Conservation (phyloP, 148 eudicot species). For the Chenopodium suecicum region DNA sequence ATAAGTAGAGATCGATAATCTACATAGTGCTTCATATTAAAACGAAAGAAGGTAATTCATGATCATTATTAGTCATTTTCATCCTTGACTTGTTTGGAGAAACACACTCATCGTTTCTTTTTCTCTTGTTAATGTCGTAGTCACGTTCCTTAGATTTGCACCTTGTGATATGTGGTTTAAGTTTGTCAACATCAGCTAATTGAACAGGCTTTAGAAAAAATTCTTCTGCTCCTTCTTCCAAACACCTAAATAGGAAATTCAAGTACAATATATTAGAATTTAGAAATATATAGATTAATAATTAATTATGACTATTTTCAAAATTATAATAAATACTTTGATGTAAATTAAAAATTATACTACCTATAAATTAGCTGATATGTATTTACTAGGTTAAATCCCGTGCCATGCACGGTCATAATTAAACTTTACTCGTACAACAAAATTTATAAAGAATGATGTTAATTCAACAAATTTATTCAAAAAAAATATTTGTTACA, state of each 20-base stretch:
- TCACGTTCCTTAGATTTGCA: conserved; percentile 27
- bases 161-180: conserved; percentile 51
- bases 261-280: neutral
- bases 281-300: neutral
- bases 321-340: too few species aligned
- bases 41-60: neutral
- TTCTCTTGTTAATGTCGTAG: conserved; percentile 22
- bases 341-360: too few species aligned
- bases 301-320: too few species aligned
- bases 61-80: conserved; percentile 11
- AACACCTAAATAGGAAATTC: conserved; percentile 38
- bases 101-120: conserved; percentile 18
- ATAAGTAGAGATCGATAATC: neutral
- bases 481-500: too few species aligned
- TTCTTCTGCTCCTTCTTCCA: conserved; percentile 72
- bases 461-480: too few species aligned
- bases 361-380: too few species aligned
- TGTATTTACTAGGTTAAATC: too few species aligned
- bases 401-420: too few species aligned
- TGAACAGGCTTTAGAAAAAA: conserved; percentile 63
- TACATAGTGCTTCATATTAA: neutral
- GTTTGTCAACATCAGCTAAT: conserved; percentile 55
- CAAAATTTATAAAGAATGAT: too few species aligned
- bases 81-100: conserved; percentile 31
- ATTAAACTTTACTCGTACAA: too few species aligned